A percentile compares a stretch with the other conserved stretches of the same genome.
Evolutionary conservation across 345 rosid species (phyloP).

Genomic region (Luvunga scandens): DNA sequence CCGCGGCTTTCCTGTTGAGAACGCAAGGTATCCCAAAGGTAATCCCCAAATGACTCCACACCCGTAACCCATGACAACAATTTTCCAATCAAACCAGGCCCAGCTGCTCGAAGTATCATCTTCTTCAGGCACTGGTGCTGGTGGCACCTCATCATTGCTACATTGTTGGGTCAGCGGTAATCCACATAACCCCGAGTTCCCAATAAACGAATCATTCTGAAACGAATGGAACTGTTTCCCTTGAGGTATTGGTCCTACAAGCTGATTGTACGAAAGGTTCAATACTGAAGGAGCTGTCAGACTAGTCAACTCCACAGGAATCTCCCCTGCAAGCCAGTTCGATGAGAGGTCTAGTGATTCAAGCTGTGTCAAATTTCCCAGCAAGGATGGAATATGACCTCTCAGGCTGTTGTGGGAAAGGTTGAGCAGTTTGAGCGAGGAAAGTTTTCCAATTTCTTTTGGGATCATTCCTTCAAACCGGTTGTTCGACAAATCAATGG

Average conservation of each 20-base stretch:
- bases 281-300: background rate
- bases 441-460: background rate
- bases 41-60: background rate
- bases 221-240: constrained; percentile 1
- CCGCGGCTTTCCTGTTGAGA: background rate
- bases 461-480: constrained; percentile 6
- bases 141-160: background rate
- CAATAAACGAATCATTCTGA: background rate
- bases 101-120: background rate
- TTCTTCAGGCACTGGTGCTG: background rate
- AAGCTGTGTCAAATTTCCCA: background rate
- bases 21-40: background rate
- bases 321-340: constrained; percentile 7
- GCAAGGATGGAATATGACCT: constrained; percentile 6
- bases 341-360: constrained; percentile 27
- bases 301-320: constrained; percentile 4
- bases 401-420: constrained; percentile 5
- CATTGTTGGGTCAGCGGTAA: background rate
- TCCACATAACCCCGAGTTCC: constrained; percentile 12
- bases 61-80: background rate
- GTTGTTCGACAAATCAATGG: constrained; percentile 11
- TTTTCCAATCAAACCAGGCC: background rate
- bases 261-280: background rate
- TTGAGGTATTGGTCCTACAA: background rate
- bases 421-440: constrained; percentile 4